Base-by-base conservation (phyloP, 192 early-diverging fungal species). In the Ambispora gerdemannii region DNA sequence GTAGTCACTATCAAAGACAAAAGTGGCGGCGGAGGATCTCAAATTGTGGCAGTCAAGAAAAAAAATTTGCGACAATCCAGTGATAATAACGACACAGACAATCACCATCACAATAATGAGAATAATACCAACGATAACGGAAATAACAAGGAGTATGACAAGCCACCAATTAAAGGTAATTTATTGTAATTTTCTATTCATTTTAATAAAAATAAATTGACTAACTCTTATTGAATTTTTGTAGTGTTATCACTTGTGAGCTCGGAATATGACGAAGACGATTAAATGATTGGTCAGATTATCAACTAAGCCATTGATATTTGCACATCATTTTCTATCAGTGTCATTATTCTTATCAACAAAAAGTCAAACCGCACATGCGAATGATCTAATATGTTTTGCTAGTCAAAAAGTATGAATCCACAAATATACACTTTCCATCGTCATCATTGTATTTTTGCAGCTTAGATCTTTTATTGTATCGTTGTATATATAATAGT, bases 241-340 rank as follows among this genome's bases (percentile, higher is more conserved):
- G n/a, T n/a, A n/a, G n/a, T n/a, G n/a, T 20, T 67, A 30, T 67
- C 65, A 27, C 38, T 67, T 24, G 65, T 67, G 2, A 67, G 65
- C 25, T 30, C 65, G 28, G 65, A 67, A 24, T 67, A 67, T 28
- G 63, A 43, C 47, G 38, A 64, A 31, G 50, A 51, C 13, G 64
- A 67, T 7, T 30, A 50, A n/a, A n/a, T n/a, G n/a, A n/a, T n/a
- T n/a, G n/a, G n/a, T n/a, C n/a, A n/a, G n/a, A n/a, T n/a, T n/a
- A n/a, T n/a, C n/a, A n/a, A n/a, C n/a, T n/a, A n/a, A n/a, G n/a
- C n/a, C n/a, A n/a, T n/a, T n/a, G n/a, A n/a, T n/a, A n/a, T n/a
- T n/a, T n/a, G n/a, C n/a, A n/a, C n/a, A n/a, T n/a, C n/a, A n/a
- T n/a, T n/a, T n/a, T n/a, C n/a, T n/a, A n/a, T n/a, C n/a, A n/a